phyloP scores from a whole-genome alignment of 75 land plant species.

The Pinus albicaulis region DNA sequence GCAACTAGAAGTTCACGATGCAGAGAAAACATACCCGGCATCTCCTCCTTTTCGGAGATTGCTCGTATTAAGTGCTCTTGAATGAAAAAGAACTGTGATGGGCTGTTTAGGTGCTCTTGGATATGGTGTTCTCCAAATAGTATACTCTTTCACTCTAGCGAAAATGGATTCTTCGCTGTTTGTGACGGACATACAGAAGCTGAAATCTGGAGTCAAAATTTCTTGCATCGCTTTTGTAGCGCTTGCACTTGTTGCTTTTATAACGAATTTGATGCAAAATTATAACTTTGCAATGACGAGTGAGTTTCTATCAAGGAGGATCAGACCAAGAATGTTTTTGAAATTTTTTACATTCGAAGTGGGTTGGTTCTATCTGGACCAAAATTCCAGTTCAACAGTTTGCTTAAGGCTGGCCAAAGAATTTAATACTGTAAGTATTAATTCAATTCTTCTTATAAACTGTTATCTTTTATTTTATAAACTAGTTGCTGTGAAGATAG shows the following conservation, averaged over 20 bases:
- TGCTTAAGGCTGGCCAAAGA: slow-evolving; percentile 28
- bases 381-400: slow-evolving; percentile 30
- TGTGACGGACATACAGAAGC: slow-evolving; percentile 4
- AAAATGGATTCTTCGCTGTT: slow-evolving; percentile 10
- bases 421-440: slow-evolving; percentile 19
- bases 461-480: too few species aligned
- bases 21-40: not conserved
- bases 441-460: too few species aligned
- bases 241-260: slow-evolving; percentile 14
- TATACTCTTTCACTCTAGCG: slow-evolving; percentile 23
- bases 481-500: too few species aligned
- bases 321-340: slow-evolving; percentile 20
- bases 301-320: slow-evolving; percentile 22
- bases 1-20: slow-evolving; percentile 2
- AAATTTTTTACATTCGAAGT: slow-evolving; percentile 23
- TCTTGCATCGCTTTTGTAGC: slow-evolving; percentile 13
- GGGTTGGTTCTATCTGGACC: slow-evolving; percentile 31
- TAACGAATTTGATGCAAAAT: slow-evolving; percentile 24
- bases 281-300: slow-evolving; percentile 28
- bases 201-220: slow-evolving; percentile 4
- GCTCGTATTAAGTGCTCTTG: slow-evolving; percentile 21
- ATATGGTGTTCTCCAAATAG: slow-evolving; percentile 22
- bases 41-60: not conserved
- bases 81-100: slow-evolving; percentile 30
- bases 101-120: slow-evolving; percentile 28